Evolutionary conservation across 495 filamentous ascomycete species (phyloP).

Genomic region (Annulohypoxylon stygium): DNA sequence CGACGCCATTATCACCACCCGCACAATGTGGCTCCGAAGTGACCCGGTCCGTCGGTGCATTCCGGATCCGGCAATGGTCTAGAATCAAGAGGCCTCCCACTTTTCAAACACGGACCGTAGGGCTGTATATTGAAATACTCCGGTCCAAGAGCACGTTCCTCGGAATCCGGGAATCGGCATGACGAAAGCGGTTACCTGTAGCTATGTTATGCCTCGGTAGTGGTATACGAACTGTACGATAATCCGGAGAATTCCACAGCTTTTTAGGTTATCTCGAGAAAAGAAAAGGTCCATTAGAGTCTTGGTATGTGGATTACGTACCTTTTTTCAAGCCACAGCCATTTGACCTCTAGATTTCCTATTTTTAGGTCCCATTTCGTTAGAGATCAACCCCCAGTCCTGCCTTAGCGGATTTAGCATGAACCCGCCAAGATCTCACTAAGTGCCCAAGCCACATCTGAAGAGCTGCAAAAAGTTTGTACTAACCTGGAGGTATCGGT

Average conservation of each 20-base stretch:
- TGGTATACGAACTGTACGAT: not conserved
- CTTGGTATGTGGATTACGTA: slow-evolving; percentile 5
- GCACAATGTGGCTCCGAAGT: slow-evolving; percentile 23
- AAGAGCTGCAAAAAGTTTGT: slow-evolving; percentile 22
- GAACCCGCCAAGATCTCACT: slow-evolving; percentile 27
- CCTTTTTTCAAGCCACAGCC: slow-evolving; percentile 27
- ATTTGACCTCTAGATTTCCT: slow-evolving; percentile 27
- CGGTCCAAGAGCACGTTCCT: slow-evolving; percentile 9
- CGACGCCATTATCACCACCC: slow-evolving; percentile 10
- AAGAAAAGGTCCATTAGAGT: not conserved
- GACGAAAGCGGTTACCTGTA: not conserved
- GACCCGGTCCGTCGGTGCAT: slow-evolving; percentile 39
- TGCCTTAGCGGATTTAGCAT: slow-evolving; percentile 30
- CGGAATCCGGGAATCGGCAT: slow-evolving; percentile 14
- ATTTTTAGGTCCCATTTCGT: slow-evolving; percentile 38
- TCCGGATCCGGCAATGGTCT: slow-evolving; percentile 37
- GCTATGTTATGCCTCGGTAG: slow-evolving; percentile 15
- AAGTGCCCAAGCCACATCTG: slow-evolving; percentile 33
- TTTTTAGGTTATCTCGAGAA: not conserved
- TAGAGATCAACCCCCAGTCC: slow-evolving; percentile 28
- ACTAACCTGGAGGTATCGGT: not conserved
- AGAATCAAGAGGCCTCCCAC: slow-evolving; percentile 20
- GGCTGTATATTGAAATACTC: slow-evolving; percentile 15
- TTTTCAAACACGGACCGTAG: slow-evolving; percentile 21
- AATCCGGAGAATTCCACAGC: slow-evolving; percentile 14